Conservation (phyloP, 768 basidiomycete genomes). For the Xerocomellus intermedius region DNA sequence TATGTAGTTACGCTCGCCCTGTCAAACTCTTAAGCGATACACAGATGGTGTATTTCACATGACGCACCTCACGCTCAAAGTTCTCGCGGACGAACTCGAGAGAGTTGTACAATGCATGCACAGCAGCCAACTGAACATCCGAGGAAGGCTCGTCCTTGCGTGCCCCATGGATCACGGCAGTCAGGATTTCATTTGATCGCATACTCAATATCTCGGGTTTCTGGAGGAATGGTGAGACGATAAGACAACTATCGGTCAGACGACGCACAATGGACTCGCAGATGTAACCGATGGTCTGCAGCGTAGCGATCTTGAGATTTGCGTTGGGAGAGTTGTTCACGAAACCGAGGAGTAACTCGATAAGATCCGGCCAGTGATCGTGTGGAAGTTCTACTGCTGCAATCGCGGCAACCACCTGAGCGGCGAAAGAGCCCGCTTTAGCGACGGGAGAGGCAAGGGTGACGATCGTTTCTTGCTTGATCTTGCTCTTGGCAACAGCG, state of each 20-base stretch:
- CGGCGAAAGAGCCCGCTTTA: conserved; percentile 83
- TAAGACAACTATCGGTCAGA: conserved; percentile 2
- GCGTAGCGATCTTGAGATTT: conserved; percentile 78
- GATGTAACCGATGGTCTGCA: conserved; percentile 95
- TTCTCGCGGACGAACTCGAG: conserved; percentile 97
- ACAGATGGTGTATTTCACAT: neutral
- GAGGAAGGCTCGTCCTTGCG: conserved; percentile 89
- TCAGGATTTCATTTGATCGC: conserved; percentile 95
- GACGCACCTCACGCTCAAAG: conserved; percentile 90
- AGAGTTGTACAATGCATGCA: conserved; percentile 91
- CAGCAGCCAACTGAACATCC: conserved; percentile 91
- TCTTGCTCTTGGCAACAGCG: conserved; percentile 64
- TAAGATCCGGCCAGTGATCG: conserved; percentile 86
- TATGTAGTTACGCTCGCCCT: conserved; percentile 99
- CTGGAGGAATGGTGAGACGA: conserved; percentile 39
- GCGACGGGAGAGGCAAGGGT: conserved; percentile 71
- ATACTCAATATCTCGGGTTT: conserved; percentile 88
- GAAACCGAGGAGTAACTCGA: conserved; percentile 84
- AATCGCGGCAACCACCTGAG: conserved; percentile 92
- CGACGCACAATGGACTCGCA: conserved; percentile 91
- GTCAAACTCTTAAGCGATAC: conserved; percentile 8
- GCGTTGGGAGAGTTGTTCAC: conserved; percentile 72
- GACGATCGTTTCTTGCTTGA: conserved; percentile 85
- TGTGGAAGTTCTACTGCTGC: conserved; percentile 90
- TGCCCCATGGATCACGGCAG: conserved; percentile 97